phyloP scores from a whole-genome alignment of 148 eudicot genomes.

The Polygonum maritimum region DNA sequence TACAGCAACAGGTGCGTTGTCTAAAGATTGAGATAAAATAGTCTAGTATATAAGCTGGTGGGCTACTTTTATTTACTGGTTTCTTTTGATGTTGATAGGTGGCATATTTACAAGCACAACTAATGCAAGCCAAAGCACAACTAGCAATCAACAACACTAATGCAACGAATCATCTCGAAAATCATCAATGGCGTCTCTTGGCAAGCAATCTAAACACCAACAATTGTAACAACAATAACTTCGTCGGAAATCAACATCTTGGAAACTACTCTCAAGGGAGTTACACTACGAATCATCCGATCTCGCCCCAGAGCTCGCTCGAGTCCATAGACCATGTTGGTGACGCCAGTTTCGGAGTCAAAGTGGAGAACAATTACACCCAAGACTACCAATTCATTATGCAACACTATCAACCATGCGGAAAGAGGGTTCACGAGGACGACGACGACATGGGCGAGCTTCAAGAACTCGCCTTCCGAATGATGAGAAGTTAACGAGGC shows the following conservation, averaged over 20 bases:
- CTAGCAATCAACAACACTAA: slow-evolving; percentile 18
- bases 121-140: slow-evolving; percentile 71
- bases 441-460: slow-evolving; percentile 33
- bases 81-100: slow-evolving; percentile 31
- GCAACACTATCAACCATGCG: neutral
- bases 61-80: too few species aligned
- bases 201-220: neutral
- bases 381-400: neutral
- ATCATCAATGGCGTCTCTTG: neutral
- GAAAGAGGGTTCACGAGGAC: slow-evolving; percentile 16
- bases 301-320: slow-evolving; percentile 55
- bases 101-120: slow-evolving; percentile 71
- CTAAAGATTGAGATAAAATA: too few species aligned
- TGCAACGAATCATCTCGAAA: neutral
- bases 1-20: slow-evolving; percentile 67
- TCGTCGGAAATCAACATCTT: neutral
- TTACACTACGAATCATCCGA: slow-evolving; percentile 2
- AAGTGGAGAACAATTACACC: slow-evolving; percentile 20
- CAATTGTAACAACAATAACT: neutral
- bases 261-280: neutral
- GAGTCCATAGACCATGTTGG: slow-evolving; percentile 30
- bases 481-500: slow-evolving; percentile 23
- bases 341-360: slow-evolving; percentile 18
- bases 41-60: too few species aligned
- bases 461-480: slow-evolving; percentile 31